Conservation (phyloP, 1,284 basidiomycete genomes). For the Papiliotrema laurentii region DNA sequence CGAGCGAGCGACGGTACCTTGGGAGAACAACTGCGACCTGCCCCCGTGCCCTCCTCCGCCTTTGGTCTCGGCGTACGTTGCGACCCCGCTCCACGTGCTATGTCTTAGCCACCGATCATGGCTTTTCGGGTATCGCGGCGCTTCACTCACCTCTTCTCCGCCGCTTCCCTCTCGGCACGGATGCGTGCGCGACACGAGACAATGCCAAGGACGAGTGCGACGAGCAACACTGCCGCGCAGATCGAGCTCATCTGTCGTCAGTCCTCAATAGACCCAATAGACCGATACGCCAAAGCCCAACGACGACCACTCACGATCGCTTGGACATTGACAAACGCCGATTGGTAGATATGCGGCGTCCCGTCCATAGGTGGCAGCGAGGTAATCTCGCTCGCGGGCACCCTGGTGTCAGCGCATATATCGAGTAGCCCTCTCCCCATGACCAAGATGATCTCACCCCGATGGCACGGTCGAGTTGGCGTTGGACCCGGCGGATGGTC, state of each 20-base stretch:
- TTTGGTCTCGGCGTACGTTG: constrained; percentile 9
- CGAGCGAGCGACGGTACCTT: background rate
- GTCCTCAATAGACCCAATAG: background rate
- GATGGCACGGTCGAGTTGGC: too few relatives aligned
- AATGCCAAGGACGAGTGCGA: constrained; percentile 24
- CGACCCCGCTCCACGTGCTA: constrained; percentile 29
- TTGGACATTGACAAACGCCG: constrained; percentile 21
- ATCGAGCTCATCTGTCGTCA: constrained; percentile 32
- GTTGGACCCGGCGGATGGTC: background rate
- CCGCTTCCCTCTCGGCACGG: constrained; percentile 14
- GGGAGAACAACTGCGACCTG: constrained; percentile 10
- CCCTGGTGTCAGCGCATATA: background rate
- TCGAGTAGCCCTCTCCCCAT: constrained; percentile 5
- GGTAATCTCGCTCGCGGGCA: too few relatives aligned
- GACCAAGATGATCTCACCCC: too few relatives aligned
- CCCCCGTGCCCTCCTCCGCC: too few relatives aligned
- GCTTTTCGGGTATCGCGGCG: background rate
- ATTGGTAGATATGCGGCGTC: constrained; percentile 11
- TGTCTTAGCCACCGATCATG: background rate
- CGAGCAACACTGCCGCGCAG: constrained; percentile 20
- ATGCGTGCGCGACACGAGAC: constrained; percentile 19
- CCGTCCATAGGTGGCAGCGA: constrained; percentile 7
- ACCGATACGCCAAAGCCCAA: background rate
- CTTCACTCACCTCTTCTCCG: constrained; percentile 22
- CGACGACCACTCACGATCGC: constrained; percentile 18